Evolutionary conservation across 2,329 filamentous ascomycete species (phyloP).

Genomic region (Neonectria magnoliae): DNA sequence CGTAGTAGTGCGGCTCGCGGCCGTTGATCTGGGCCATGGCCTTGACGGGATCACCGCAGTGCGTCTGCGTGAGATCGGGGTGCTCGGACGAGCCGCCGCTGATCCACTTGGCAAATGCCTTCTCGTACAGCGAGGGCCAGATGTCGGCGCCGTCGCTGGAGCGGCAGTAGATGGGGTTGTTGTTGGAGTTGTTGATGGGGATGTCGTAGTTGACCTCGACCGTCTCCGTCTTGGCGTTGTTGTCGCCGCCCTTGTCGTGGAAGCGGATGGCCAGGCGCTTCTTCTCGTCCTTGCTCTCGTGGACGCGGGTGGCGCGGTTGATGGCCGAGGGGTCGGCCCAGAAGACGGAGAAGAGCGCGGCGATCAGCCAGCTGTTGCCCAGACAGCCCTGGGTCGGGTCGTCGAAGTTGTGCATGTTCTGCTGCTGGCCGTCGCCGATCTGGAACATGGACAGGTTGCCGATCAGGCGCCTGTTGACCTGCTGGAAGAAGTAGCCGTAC

Average conservation of each 20-base stretch:
- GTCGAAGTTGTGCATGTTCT: slow-evolving; percentile 46
- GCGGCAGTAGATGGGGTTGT: slow-evolving; percentile 54
- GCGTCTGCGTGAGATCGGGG: slow-evolving; percentile 54
- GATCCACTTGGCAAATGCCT: slow-evolving; percentile 59
- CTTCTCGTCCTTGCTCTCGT: slow-evolving; percentile 40
- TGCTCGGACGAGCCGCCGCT: slow-evolving; percentile 44
- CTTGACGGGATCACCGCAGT: slow-evolving; percentile 56
- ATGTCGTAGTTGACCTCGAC: slow-evolving; percentile 56
- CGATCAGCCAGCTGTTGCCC: slow-evolving; percentile 55
- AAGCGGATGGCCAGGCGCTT: slow-evolving; percentile 49
- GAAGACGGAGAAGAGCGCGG: slow-evolving; percentile 56
- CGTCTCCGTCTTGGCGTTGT: slow-evolving; percentile 50
- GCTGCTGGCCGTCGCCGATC: slow-evolving; percentile 34
- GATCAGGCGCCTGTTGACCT: slow-evolving; percentile 45
- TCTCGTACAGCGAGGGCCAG: slow-evolving; percentile 59
- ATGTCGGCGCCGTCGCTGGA: slow-evolving; percentile 53
- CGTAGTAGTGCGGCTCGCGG: slow-evolving; percentile 50
- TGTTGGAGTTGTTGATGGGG: slow-evolving; percentile 56
- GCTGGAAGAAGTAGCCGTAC: slow-evolving; percentile 49
- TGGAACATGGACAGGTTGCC: slow-evolving; percentile 45
- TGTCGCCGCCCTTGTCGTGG: slow-evolving; percentile 56
- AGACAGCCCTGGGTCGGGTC: slow-evolving; percentile 55
- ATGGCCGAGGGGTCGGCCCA: slow-evolving; percentile 55
- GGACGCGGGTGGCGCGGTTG: slow-evolving; percentile 48
- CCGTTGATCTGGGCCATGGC: slow-evolving; percentile 57